Base-by-base conservation (phyloP, 306 rosid genomes). In the Prinsepia uniflora region DNA sequence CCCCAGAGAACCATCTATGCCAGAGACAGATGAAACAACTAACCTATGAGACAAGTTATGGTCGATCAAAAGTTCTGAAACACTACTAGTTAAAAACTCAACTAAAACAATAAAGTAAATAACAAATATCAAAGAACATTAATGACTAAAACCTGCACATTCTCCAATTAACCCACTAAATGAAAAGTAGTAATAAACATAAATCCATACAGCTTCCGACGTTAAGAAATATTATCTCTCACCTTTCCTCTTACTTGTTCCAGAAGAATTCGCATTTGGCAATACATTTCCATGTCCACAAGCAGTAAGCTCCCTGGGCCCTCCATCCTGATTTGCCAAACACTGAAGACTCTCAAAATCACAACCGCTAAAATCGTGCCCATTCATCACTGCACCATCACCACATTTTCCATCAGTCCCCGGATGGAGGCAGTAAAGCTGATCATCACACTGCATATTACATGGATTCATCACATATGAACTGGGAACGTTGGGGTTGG, bases 341-440 rank as follows among this genome's bases (percentile, higher is more conserved):
- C 99, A 95, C 79, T 82, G 96, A 66, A 89, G 83, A 79, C 49
- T 84, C 80, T 86, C 97, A 78, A 95, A 85, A 42, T 91, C 99
- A 86, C 97, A 95, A 71, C 86, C 93, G 60, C 42, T 79, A 66
- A 81, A 68, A 8, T 69, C 92, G 48, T 86, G 91, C 48, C 66
- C 92, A 50, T 81, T 80, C 24, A 84, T 47, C 5, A 72, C 24
- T 7, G 40, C 76, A 43, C 68, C 83, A 42, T 95, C 95, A 7
- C 73, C 78, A 71, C 75, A 50, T 76, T 81, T 85, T 10, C 86
- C 96, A 76, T 89, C 91, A 18, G 79, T 58, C 68, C 80, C 92
- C 10, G 86, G 81, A 50, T 75, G 88, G 59, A 64, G 95, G 81
- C 97, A 95, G 76, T 89, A 85, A 0, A 82, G 84, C 77, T 84